Evolutionary conservation across 2,329 filamentous ascomycete species (phyloP).

Genomic region (Fusarium buxicola): DNA sequence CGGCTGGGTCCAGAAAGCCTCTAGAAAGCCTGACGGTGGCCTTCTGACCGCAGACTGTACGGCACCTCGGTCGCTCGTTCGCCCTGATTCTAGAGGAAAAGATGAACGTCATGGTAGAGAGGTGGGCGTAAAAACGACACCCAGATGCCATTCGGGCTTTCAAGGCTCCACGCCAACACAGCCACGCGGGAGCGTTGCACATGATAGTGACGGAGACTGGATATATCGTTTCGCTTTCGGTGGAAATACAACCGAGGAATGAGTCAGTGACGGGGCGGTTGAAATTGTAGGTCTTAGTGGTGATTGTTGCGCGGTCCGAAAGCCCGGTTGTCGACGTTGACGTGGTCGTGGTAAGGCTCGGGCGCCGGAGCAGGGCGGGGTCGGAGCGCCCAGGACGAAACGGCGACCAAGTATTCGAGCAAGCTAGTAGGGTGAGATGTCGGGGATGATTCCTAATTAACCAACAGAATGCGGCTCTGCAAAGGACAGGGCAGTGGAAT

Average conservation of each 20-base stretch:
- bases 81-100: not conserved
- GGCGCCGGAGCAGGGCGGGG: no score
- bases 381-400: no score
- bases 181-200: not conserved
- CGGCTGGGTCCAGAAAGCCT: not conserved
- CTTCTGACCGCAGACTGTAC: not conserved
- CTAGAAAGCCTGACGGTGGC: not conserved
- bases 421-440: no score
- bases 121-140: not conserved
- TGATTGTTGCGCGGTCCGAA: not conserved
- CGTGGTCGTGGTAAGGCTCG: no score
- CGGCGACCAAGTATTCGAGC: no score
- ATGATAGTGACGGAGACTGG: not conserved
- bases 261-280: not conserved
- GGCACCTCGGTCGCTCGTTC: not conserved
- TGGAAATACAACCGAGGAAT: not conserved
- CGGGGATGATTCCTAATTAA: no score
- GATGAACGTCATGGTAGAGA: not conserved
- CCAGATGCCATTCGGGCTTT: not conserved
- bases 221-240: not conserved
- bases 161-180: conserved; percentile 1
- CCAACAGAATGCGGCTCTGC: no score
- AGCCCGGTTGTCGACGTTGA: no score
- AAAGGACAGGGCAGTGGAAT: no score
- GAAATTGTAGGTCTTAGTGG: not conserved